A percentile compares a stretch with the other conserved stretches of the same genome.
These are phyloP conservation scores for Fusarium sambucinum DNA, from an alignment of 2,329 filamentous ascomycete species.

Conservation along the genomic window DNA sequence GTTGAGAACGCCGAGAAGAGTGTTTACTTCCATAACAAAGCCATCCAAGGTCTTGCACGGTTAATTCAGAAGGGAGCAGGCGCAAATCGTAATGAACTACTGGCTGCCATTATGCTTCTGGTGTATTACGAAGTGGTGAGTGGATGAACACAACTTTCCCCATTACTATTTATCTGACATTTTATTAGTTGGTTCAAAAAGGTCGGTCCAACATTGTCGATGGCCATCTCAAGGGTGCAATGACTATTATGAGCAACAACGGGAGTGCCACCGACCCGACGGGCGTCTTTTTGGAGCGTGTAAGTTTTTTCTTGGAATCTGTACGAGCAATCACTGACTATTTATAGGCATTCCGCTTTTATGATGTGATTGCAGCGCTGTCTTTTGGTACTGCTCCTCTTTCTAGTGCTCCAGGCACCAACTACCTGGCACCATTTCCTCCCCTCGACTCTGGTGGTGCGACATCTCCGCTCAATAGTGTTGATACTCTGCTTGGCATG, in stretches of 20 bases:
- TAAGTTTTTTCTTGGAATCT: conserved; percentile 48
- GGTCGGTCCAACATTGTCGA: conserved; percentile 71
- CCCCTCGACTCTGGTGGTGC: conserved; percentile 59
- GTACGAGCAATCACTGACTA: not conserved
- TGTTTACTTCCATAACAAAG: conserved; percentile 69
- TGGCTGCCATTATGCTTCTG: conserved; percentile 71
- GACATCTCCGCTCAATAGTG: conserved; percentile 63
- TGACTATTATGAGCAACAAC: conserved; percentile 69
- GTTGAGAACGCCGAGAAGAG: conserved; percentile 66
- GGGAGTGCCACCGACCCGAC: conserved; percentile 62
- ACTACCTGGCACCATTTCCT: conserved; percentile 61
- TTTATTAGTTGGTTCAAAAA: conserved; percentile 67
- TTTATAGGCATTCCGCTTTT: conserved; percentile 71
- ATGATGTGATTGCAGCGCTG: conserved; percentile 73
- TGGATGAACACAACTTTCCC: not conserved
- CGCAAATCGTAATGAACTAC: conserved; percentile 67
- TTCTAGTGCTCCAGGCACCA: conserved; percentile 62
- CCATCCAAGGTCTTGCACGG: conserved; percentile 68
- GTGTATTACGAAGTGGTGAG: conserved; percentile 74
- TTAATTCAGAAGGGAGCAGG: conserved; percentile 66
- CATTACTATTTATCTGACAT: conserved; percentile 19
- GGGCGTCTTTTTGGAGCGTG: conserved; percentile 69
- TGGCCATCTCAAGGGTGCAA: conserved; percentile 70
- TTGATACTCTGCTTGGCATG: conserved; percentile 71
- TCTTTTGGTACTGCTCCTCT: conserved; percentile 71